Base-by-base conservation (phyloP, 2,329 filamentous ascomycete genomes). In the Thelonectria rubi region DNA sequence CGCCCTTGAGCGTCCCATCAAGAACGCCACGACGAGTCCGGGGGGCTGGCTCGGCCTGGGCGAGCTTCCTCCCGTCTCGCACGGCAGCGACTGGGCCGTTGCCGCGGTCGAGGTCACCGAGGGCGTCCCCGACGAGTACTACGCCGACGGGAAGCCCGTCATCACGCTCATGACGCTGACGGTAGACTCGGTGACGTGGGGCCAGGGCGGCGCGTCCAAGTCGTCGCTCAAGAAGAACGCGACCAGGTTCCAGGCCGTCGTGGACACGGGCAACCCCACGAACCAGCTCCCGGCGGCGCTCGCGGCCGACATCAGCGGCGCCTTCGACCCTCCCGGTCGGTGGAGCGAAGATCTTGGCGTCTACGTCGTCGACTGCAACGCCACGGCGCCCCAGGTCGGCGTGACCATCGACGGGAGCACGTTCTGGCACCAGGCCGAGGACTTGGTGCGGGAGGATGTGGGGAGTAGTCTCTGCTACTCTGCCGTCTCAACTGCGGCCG, bases 191-290 rank as follows among this genome's bases (percentile, higher is more conserved):
- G 46, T 63, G 30, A 55, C 58, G 11, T 67, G 61, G 63, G 61
- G 62, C 24, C 55, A 48, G 12, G 17, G 26, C 14, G 50, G 21
- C 12, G 18, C 49, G 9, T 26, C 52, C 24, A 50, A 54, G 10
- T 30, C 45, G 11, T 40, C 53, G 12, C 45, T 55, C 53, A 69
- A 63, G 17, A 70, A 64, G 8, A 73, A 75, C 55, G 49, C 65
- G 7, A 76, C 74, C 8, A 62, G 68, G 14, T 77, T 78, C 45
- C 74, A 78, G 48, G 75, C 73, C 8, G 78, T 83, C 45, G 69
- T 83, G 21, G 82, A 84, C 67, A 79, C 75, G 2, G 80, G 80
- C 5, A 81, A 79, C 4, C 72, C 70, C 1, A 67, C 79, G 15
- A 78, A 77, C 60, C 79, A 80, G 65, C 66, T 80, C 8, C 79